Percentiles rank a stretch among this genome's conserved stretches.
phyloP scores from a whole-genome alignment of 371 early-diverging fungal species.

The Rhizomucor miehei region DNA sequence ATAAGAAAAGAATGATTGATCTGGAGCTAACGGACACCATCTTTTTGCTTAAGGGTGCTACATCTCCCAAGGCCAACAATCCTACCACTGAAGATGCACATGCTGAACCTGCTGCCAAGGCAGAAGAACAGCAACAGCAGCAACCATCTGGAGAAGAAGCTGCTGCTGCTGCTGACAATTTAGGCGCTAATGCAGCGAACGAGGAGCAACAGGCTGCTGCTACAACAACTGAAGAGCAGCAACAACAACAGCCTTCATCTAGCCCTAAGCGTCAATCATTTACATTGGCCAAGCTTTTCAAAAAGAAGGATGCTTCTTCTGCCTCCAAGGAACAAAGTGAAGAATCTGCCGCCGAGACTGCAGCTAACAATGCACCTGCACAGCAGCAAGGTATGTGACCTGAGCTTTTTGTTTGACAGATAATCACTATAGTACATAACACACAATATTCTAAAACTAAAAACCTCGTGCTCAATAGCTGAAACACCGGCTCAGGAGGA shows the following conservation, averaged over 20 bases:
- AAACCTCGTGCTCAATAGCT: not conserved
- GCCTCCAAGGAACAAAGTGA: no score
- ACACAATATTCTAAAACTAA: no score
- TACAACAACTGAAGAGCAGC: not conserved
- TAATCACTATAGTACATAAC: no score
- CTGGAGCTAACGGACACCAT: not conserved
- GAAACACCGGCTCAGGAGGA: slow-evolving; percentile 1
- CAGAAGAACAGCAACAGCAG: not conserved
- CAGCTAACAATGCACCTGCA: not conserved
- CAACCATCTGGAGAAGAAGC: not conserved
- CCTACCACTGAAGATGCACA: not conserved
- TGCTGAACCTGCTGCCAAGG: not conserved
- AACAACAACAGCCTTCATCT: not conserved
- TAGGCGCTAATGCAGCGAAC: no score
- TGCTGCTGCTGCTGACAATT: slow-evolving; percentile 1
- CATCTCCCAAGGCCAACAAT: slow-evolving; percentile 2
- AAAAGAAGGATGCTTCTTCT: slow-evolving; percentile 23
- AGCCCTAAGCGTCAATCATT: slow-evolving; percentile 30
- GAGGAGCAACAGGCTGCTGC: not conserved
- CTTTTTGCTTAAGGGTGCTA: slow-evolving; percentile 3
- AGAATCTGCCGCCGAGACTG: slow-evolving; percentile 3
- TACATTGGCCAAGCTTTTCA: slow-evolving; percentile 15
- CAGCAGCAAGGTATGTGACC: not conserved
- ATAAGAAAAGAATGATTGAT: slow-evolving; percentile 4
- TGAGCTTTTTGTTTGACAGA: not conserved